Base-by-base conservation (phyloP, 208 protist species). In the Wallacemonas collosoma region DNA sequence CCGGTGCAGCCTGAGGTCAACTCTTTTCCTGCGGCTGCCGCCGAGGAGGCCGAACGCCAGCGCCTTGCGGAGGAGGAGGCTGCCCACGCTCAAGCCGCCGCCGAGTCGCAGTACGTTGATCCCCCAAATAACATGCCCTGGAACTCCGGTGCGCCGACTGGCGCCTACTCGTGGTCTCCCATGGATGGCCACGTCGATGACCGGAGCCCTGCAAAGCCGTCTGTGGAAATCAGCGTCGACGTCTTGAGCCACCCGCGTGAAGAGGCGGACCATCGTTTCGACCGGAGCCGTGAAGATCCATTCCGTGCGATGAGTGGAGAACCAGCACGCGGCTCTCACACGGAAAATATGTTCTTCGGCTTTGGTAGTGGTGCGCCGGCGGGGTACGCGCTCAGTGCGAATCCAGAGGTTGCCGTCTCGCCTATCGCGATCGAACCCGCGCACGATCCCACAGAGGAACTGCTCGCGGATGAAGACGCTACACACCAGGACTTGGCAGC, bases 351-450 rank as follows among this genome's bases (percentile, higher is more conserved):
- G 38, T 41, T 62, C 5, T 62, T 44, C 35, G 8, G 26, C 26
- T 62, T 62, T 26, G 56, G 35, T 6, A 62, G 26, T 6, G 56
- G 56, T 62, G 56, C 35, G 26, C 56, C 56, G 53, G 11, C 53
- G 45, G 45, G 45, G 45, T 50, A 50, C 53, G 26, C 6, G 14
- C 26, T 58, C 53, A 58, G 0, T 7, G n/a, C 53, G 48, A 53
- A 53, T 53, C 26, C 26, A 26, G 26, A 26, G 26, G 26, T 26
- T 26, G 26, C 26, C 26, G 26, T 26, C 26, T 26, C 45, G 45
- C 45, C 45, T 12, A 50, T 12, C 8, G 12, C 8, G 45, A 12
- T 50, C 45, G 8, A 6, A 50, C 45, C 45, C 8, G 12, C 45
- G 45, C 45, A 26, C 26, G 26, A 26, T 26, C 26, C 26, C 26